Evolutionary conservation across 2,329 filamentous ascomycete genomes (phyloP), one percentile per base, ranked within the genome.

Genomic region (Fusarium kyushuense): DNA sequence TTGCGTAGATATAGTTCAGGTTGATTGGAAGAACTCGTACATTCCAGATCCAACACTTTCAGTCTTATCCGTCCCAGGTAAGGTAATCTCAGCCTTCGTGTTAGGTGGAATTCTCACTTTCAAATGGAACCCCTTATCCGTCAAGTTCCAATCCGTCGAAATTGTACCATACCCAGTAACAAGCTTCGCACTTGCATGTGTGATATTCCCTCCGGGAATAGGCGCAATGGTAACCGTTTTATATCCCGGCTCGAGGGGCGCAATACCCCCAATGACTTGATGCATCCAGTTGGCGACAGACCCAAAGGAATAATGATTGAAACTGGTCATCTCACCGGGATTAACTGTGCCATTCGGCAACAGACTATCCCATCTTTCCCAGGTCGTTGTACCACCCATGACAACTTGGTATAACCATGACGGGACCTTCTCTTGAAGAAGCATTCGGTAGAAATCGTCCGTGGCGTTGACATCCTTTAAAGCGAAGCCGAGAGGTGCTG

Each of bases 281-380:
- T 53, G 36, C 36, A 53, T 75, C 7, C 75, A 47, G 4, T 33
- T 47, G 3, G 30, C 77, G 5, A 82, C 77, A 6, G 77, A 75
- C 0, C 80, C 79, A 17, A 81, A 77, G 0, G 80, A 79, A 40
- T 82, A 82, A 58, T 82, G 79, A 47, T 83, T 80, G 42, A 80
- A 79, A 14, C 76, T 79, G 0, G 79, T 82, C 80, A 82, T 82
- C 27, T 77, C 68, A 0, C 80, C 77, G 0, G 78, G 75, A 52
- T 82, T 82, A 36, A 82, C 75, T 1, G 58, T 72, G 1, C 78
- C 79, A 48, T 81, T 75, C 0, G 78, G 75, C 11, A 79, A 57
- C 65, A 82, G 76, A 19, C 73, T 75, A 23, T 82, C 78, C 80
- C 80, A 82, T 7, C 80, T 75, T 67, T 82, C 81, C 80, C 79